Conservation (phyloP, 371 early-diverging fungal genomes). For the Batkoa obscura region DNA sequence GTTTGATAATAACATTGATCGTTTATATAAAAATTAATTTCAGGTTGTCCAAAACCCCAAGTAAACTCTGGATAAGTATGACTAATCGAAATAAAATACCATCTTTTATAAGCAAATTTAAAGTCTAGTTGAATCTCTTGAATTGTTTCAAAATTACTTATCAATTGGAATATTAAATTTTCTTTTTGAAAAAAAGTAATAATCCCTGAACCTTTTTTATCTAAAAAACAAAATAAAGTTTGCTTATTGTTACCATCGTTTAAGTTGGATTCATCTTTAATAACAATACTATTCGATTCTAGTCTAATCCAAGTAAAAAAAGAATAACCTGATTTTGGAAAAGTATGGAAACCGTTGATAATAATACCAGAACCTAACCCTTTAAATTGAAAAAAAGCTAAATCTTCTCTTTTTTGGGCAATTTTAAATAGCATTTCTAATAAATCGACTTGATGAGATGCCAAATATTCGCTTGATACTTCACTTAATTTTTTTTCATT, state of each 20-base stretch:
- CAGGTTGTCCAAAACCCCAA: slow-evolving; percentile 15
- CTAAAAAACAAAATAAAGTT: slow-evolving; percentile 10
- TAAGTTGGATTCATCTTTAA: not conserved
- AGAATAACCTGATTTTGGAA: slow-evolving; percentile 20
- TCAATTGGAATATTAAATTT: slow-evolving; percentile 2
- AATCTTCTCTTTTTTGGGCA: slow-evolving; percentile 16
- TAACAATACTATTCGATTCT: slow-evolving; percentile 8
- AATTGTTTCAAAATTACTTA: not conserved
- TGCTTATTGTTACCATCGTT: slow-evolving; percentile 1
- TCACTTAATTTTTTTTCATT: not conserved
- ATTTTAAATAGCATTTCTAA: slow-evolving; percentile 9
- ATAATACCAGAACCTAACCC: slow-evolving; percentile 19
- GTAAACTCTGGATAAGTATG: slow-evolving; percentile 17
- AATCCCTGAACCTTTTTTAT: slow-evolving; percentile 6
- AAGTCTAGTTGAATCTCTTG: not conserved
- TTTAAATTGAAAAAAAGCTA: slow-evolving; percentile 23
- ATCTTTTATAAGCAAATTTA: slow-evolving; percentile 10
- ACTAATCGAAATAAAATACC: slow-evolving; percentile 24
- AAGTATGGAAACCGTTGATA: slow-evolving; percentile 13
- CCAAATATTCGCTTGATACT: not conserved
- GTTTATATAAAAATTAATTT: slow-evolving; percentile 17
- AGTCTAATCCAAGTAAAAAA: slow-evolving; percentile 23
- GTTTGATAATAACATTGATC: slow-evolving; percentile 12
- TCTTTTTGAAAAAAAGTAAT: slow-evolving; percentile 10
- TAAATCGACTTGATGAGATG: slow-evolving; percentile 8